phyloP scores from a whole-genome alignment of 331 rosid genomes.

The Quercus phellos region DNA sequence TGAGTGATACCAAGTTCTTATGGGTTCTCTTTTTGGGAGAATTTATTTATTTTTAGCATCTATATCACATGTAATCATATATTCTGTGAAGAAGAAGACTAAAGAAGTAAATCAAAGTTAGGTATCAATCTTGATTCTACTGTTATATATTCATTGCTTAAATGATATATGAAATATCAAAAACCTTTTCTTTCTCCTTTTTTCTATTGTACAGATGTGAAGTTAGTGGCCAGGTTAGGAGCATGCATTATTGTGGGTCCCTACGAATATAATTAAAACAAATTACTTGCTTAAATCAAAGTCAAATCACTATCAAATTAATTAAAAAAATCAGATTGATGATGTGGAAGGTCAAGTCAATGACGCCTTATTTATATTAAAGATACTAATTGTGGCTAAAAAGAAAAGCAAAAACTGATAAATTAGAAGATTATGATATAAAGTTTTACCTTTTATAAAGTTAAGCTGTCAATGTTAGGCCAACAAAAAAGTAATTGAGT shows the following conservation, averaged over 20 bases:
- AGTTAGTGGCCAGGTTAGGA: constrained; percentile 43
- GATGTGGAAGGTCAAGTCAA: constrained; percentile 3
- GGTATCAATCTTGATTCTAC: constrained; percentile 29
- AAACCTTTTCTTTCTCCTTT: constrained; percentile 24
- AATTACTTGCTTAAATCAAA: constrained; percentile 32
- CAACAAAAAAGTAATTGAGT: constrained; percentile 17
- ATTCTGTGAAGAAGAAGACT: constrained; percentile 25
- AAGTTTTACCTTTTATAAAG: constrained; percentile 27
- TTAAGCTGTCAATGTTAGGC: constrained; percentile 22
- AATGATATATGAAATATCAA: constrained; percentile 21
- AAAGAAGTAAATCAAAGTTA: constrained; percentile 26
- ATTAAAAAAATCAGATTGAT: constrained; percentile 19
- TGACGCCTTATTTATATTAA: constrained; percentile 20
- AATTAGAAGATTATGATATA: constrained; percentile 19
- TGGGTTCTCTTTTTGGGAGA: constrained; percentile 18
- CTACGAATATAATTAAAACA: constrained; percentile 25
- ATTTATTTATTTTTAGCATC: constrained; percentile 22
- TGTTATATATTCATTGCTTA: constrained; percentile 16
- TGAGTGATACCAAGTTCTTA: constrained; percentile 20
- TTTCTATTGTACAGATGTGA: constrained; percentile 17
- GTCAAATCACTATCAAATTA: constrained; percentile 36
- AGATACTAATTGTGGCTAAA: constrained; percentile 32
- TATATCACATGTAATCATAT: constrained; percentile 14
- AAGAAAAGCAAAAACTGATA: constrained; percentile 19
- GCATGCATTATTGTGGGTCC: constrained; percentile 54